A percentile compares a stretch with the other conserved stretches of the same genome.
Evolutionary conservation across 2,329 filamentous ascomycete species (phyloP).

Genomic region (Penicillium sp.): DNA sequence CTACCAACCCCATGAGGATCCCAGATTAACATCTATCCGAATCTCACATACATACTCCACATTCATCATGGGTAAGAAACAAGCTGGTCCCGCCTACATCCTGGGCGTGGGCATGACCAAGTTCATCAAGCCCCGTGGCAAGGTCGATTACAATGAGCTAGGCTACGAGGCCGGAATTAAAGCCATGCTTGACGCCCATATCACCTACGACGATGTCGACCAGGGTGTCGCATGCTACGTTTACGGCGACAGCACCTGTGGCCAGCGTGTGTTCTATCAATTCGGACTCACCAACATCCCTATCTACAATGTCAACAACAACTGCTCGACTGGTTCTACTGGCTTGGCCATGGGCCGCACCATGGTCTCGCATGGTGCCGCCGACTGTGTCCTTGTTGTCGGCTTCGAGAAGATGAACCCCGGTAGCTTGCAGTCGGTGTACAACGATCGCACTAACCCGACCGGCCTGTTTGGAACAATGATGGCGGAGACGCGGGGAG

Average conservation of each 20-base stretch:
- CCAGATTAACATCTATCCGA: background rate
- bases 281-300: constrained; percentile 97
- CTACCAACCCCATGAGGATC: no score
- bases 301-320: constrained; percentile 98
- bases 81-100: constrained; percentile 69
- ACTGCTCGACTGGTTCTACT: constrained; percentile 94
- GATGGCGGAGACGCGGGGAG: constrained; percentile 78
- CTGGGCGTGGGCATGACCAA: constrained; percentile 98
- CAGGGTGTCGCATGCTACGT: constrained; percentile 97
- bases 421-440: constrained; percentile 80
- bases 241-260: constrained; percentile 93
- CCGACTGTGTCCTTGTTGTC: constrained; percentile 86
- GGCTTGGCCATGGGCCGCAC: constrained; percentile 82
- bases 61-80: constrained; percentile 52
- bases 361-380: constrained; percentile 74
- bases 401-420: constrained; percentile 99
- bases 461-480: constrained; percentile 70
- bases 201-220: constrained; percentile 96
- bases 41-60: constrained; percentile 2
- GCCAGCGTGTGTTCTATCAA: constrained; percentile 97
- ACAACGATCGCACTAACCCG: constrained; percentile 81
- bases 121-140: constrained; percentile 95
- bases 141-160: constrained; percentile 91
- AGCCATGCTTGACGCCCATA: constrained; percentile 71
- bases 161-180: constrained; percentile 92